Evolutionary conservation across 768 basidiomycete genomes (phyloP).

Genomic region (Kwoniella sp.): DNA sequence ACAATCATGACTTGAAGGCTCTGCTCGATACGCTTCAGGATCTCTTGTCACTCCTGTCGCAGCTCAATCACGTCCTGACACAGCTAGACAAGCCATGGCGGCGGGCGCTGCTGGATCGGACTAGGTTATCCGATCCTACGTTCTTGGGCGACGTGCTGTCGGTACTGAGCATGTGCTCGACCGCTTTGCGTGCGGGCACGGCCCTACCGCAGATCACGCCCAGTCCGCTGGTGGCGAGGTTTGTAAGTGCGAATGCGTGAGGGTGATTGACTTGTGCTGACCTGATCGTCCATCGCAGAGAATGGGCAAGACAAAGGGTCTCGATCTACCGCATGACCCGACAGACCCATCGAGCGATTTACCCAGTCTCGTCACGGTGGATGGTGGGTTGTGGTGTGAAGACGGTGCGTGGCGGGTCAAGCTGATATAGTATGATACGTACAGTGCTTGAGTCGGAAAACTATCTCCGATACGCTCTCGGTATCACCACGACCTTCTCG

Average conservation of each 20-base stretch:
- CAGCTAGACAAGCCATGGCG: constrained; percentile 74
- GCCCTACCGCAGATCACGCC: constrained; percentile 84
- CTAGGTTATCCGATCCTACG: constrained; percentile 68
- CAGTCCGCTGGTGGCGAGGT: constrained; percentile 55
- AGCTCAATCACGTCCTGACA: constrained; percentile 68
- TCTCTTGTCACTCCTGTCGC: constrained; percentile 64
- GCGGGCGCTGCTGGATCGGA: constrained; percentile 67
- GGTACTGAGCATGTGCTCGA: constrained; percentile 79
- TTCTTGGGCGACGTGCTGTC: constrained; percentile 82
- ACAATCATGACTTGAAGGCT: constrained; percentile 22
- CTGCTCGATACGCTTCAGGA: constrained; percentile 54
- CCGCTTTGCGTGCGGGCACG: constrained; percentile 65
- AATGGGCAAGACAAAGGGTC: constrained; percentile 56
- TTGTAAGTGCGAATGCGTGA: constrained; percentile 20
- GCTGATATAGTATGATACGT: constrained; percentile 6
- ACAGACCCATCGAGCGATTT: constrained; percentile 71
- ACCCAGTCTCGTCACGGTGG: constrained; percentile 64
- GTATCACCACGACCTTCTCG: constrained; percentile 21
- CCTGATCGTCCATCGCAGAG: background rate
- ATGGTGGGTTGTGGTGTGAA: constrained; percentile 42
- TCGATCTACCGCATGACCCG: constrained; percentile 64
- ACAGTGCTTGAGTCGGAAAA: constrained; percentile 67
- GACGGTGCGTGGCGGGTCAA: background rate
- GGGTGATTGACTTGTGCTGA: constrained; percentile 37
- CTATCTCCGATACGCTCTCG: constrained; percentile 61